A percentile compares a stretch with the other conserved stretches of the same genome.
Evolutionary conservation across 306 rosid species (phyloP).

Genomic region (Rosa lucieae): DNA sequence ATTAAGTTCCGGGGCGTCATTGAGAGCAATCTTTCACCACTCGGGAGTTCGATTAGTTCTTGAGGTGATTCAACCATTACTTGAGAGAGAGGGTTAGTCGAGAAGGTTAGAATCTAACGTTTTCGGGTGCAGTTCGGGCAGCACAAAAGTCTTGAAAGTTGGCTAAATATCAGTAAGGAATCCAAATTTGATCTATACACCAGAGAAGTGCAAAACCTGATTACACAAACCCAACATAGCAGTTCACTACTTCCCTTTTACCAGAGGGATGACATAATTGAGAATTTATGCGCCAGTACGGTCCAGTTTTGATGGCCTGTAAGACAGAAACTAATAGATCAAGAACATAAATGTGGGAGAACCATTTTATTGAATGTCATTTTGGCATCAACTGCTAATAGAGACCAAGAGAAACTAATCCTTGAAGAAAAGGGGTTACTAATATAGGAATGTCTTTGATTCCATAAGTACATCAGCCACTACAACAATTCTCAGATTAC

Average conservation of each 20-base stretch:
- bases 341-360: not conserved
- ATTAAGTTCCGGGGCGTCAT: too few relatives aligned
- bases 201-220: not conserved
- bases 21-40: too few relatives aligned
- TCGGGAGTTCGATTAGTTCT: too few relatives aligned
- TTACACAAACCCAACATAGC: not conserved
- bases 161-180: too few relatives aligned
- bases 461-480: constrained; percentile 6
- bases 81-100: too few relatives aligned
- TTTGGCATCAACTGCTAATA: not conserved
- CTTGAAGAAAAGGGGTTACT: not conserved
- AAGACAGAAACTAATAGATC: not conserved
- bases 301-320: not conserved
- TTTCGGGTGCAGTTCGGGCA: too few relatives aligned
- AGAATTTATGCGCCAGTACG: not conserved
- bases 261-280: not conserved
- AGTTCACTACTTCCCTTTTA: not conserved
- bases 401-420: not conserved
- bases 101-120: too few relatives aligned
- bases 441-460: not conserved
- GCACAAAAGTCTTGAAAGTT: too few relatives aligned
- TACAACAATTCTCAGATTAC: constrained; percentile 17
- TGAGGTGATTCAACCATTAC: too few relatives aligned
- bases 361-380: not conserved
- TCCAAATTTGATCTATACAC: not conserved